phyloP scores from a whole-genome alignment of 257 asterid genomes.

The Dorcoceras hygrometricum region DNA sequence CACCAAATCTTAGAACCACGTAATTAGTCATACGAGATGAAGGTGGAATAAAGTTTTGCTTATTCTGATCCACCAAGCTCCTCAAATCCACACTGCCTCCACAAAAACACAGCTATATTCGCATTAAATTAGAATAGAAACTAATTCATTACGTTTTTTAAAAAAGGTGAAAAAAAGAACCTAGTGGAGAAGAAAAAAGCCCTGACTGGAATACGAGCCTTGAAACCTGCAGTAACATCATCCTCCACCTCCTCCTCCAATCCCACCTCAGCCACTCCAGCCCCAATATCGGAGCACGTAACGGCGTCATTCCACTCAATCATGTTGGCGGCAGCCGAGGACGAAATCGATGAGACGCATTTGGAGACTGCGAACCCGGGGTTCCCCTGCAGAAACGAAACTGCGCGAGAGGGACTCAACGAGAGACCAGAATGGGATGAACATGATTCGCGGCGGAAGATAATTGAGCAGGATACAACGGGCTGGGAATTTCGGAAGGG shows the following conservation, averaged over 20 bases:
- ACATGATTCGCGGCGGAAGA: slow-evolving; percentile 20
- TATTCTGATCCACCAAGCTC: slow-evolving; percentile 83
- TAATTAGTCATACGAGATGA: slow-evolving; percentile 92
- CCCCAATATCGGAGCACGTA: slow-evolving; percentile 33
- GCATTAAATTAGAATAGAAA: not conserved
- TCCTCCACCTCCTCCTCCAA: slow-evolving; percentile 38
- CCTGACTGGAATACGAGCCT: slow-evolving; percentile 65
- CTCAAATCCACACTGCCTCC: slow-evolving; percentile 82
- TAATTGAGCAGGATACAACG: slow-evolving; percentile 8
- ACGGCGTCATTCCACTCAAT: slow-evolving; percentile 50
- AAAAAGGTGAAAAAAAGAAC: slow-evolving; percentile 32
- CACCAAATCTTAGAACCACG: slow-evolving; percentile 79
- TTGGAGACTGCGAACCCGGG: slow-evolving; percentile 35
- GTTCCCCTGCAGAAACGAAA: slow-evolving; percentile 26
- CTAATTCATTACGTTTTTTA: not conserved
- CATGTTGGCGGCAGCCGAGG: slow-evolving; percentile 40
- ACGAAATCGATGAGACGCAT: slow-evolving; percentile 50
- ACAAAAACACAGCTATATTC: slow-evolving; percentile 15
- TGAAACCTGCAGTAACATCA: slow-evolving; percentile 33
- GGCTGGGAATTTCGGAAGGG: slow-evolving; percentile 10
- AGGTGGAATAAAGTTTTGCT: slow-evolving; percentile 67
- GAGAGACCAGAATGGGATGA: not conserved
- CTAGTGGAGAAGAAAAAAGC: slow-evolving; percentile 94
- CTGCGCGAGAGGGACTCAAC: slow-evolving; percentile 10
- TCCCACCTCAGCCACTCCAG: slow-evolving; percentile 23